Percentiles rank a stretch among this genome's conserved stretches.
Evolutionary conservation across 2,329 filamentous ascomycete genomes (phyloP).

Genomic region (Chrysoporthe austroafricana): DNA sequence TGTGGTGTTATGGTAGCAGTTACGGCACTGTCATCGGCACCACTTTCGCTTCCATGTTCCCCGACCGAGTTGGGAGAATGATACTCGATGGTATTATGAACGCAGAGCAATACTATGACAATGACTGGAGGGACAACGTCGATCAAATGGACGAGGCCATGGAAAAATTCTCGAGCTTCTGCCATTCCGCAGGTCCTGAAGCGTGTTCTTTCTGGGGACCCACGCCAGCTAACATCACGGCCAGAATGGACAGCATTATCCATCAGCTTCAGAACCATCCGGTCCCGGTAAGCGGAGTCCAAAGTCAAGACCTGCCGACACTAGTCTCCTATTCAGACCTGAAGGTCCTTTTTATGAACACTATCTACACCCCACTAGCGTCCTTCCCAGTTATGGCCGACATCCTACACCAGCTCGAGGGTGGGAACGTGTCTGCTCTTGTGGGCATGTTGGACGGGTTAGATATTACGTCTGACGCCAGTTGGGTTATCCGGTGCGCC

Average conservation of each 20-base stretch:
- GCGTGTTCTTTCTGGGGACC: background rate
- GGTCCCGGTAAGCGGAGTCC: background rate
- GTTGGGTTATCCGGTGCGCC: background rate
- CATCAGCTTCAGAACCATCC: background rate
- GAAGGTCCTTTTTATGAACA: background rate
- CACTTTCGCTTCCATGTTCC: slow-evolving; percentile 55
- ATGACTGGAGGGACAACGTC: slow-evolving; percentile 24
- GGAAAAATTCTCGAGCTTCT: background rate
- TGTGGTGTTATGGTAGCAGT: slow-evolving; percentile 52
- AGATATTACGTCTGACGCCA: background rate
- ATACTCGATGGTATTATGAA: slow-evolving; percentile 50
- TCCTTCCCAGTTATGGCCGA: background rate
- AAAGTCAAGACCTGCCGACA: background rate
- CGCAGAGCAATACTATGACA: slow-evolving; percentile 40
- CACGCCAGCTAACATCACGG: background rate
- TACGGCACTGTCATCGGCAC: slow-evolving; percentile 57
- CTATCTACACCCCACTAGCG: background rate
- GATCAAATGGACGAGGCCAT: background rate
- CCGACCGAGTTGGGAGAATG: slow-evolving; percentile 49
- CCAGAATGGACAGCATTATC: background rate
- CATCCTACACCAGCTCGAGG: background rate
- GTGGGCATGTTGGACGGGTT: background rate
- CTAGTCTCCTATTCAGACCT: background rate
- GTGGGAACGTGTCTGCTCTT: background rate
- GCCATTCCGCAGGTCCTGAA: background rate